These are phyloP conservation scores for Eimeria brunetti DNA, from an alignment of 169 alveolate genomes.

Conservation along the genomic window DNA sequence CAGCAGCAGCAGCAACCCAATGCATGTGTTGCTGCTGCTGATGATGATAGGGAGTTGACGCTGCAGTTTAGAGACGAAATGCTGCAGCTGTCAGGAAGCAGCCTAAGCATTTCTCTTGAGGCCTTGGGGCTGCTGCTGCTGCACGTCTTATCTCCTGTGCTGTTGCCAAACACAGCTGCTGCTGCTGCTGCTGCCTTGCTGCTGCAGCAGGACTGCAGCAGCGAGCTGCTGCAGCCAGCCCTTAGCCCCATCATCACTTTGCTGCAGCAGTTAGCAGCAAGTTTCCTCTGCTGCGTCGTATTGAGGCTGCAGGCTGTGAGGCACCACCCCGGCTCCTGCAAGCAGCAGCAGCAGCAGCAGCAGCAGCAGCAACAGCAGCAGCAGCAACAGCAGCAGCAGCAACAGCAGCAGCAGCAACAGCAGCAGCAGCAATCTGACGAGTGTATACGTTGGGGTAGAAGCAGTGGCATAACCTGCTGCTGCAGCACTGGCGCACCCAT, in stretches of 20 bases:
- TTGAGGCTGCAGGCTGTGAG: conserved; percentile 46
- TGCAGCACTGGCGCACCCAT: not conserved
- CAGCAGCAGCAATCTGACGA: conserved; percentile 13
- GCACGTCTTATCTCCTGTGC: conserved; percentile 17
- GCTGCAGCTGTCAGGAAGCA: conserved; percentile 22
- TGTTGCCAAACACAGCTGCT: not conserved
- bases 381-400: conserved; percentile 41
- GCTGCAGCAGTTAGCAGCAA: conserved; percentile 52
- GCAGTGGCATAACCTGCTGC: conserved; percentile 1
- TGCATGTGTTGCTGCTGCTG: conserved; percentile 16
- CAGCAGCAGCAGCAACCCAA: conserved; percentile 29
- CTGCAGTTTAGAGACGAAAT: conserved; percentile 21
- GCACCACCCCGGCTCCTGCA: not conserved
- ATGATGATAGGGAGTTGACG: conserved; percentile 1
- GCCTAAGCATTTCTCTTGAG: conserved; percentile 10
- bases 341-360: conserved; percentile 51
- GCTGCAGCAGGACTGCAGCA: conserved; percentile 1
- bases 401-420: conserved; percentile 11
- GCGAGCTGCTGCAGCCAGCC: not conserved
- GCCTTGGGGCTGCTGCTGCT: conserved; percentile 61
- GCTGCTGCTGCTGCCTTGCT: conserved; percentile 24
- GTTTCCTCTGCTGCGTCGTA: conserved; percentile 62
- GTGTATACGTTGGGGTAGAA: not conserved
- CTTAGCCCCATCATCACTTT: not conserved
- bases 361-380: conserved; percentile 20